Conservation (phyloP, 768 basidiomycete genomes). For the Mycena haematopus region DNA sequence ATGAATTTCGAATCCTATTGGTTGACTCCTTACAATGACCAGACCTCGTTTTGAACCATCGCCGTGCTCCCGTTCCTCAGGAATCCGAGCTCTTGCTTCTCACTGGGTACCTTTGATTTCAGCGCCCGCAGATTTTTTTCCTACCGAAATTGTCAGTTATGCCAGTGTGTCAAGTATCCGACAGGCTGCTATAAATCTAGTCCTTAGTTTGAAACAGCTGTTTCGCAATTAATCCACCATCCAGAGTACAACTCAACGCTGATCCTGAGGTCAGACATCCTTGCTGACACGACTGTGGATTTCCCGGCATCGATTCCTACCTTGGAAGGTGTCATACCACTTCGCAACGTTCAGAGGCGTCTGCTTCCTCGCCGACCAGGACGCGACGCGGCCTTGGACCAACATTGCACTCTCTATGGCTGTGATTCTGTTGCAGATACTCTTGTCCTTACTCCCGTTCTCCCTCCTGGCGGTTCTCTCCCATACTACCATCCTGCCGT, state of each 20-base stretch:
- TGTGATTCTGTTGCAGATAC: constrained; percentile 35
- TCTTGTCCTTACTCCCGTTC: constrained; percentile 68
- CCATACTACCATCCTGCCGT: constrained; percentile 95
- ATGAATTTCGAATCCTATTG: too few relatives aligned
- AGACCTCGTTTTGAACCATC: constrained; percentile 28
- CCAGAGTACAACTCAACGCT: constrained; percentile 94
- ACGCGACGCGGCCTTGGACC: constrained; percentile 75
- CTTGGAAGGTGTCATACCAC: constrained; percentile 44
- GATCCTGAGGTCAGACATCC: constrained; percentile 82
- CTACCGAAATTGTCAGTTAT: constrained; percentile 42
- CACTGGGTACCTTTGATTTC: constrained; percentile 36
- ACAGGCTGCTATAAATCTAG: constrained; percentile 21
- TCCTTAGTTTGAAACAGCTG: constrained; percentile 72
- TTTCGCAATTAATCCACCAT: constrained; percentile 79
- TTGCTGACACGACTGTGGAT: constrained; percentile 47
- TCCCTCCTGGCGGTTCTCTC: constrained; percentile 50
- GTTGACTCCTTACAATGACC: too few relatives aligned
- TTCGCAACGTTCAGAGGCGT: constrained; percentile 66
- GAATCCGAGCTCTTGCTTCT: constrained; percentile 4
- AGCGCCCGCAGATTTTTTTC: constrained; percentile 44
- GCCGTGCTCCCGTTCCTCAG: constrained; percentile 9
- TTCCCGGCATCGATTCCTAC: constrained; percentile 43
- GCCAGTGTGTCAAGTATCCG: too few relatives aligned
- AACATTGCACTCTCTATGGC: constrained; percentile 80
- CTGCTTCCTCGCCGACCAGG: constrained; percentile 82